Base-by-base conservation (phyloP, 2,329 filamentous ascomycete genomes). In the Cercospora beticola region DNA sequence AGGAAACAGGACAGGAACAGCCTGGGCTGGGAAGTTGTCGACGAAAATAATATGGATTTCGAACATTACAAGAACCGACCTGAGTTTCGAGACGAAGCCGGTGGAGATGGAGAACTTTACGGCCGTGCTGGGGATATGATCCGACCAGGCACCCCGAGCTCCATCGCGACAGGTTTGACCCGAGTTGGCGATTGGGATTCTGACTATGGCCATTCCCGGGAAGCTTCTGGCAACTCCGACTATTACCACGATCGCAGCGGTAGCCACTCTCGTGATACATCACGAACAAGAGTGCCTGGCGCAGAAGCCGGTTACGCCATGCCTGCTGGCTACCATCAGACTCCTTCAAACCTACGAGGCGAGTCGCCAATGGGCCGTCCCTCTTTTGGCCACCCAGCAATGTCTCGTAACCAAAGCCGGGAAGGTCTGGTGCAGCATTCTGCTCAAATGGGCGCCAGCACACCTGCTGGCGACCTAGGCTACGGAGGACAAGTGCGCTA, bases 11-110 rank as follows among this genome's bases (percentile, higher is more conserved):
- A 75, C 0, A 69, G 71, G 2, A 63, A 52, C 49, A 60, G 62
- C 28, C 36, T 63, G n/a, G 68, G 65, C 30, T 97, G 97, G 79
- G 94, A 98, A 80, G 89, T 97, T 67, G 94, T 98, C 0, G 89
- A 92, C 0, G 94, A 98, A 75, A 87, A 87, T 65, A 89, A 93
- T 60, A 89, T 97, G 79, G 93, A 97, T 78, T 97, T 96, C 77
- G 89, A 93, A 69, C 94, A 93, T 81, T 98, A 90, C 85, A 97
- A 97, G 81, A 90, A 97, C 79, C 86, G 93, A 1, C 87, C 92
- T 2, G 94, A 97, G 74, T 97, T 98, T 80, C 89, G 89, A 1
- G 90, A 93, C 10, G 92, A 95, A 65, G 91, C 93, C 72, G 93
- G 93, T n/a, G 93, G 91, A 5, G 82, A 83, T 26, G 91, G 91